Evolutionary conservation across 164 flowering plant genomes (phyloP), one percentile per base, ranked within the genome.

Genomic region (Chimonanthus salicifolius): DNA sequence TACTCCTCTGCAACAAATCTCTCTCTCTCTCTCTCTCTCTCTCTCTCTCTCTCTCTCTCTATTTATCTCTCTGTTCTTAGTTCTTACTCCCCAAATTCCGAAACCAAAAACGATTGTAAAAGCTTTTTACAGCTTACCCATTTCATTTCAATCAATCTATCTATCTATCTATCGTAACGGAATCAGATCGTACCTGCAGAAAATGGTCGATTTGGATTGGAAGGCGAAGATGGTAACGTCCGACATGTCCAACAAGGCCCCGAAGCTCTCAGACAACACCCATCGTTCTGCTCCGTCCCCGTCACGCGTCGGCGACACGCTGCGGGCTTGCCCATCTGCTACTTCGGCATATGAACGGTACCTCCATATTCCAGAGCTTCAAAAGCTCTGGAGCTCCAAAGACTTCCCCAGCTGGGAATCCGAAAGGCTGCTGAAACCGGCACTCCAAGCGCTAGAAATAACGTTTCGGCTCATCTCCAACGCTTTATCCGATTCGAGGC

Each of bases 381-480:
- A 79, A 20, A 84, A 81, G 76, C 84, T 94, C 0, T 90, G 92
- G 97, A 71, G n/a, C 9, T 44, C 77, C 2, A 79, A 62, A 13
- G 94, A 90, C 5, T 92, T 91, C 43, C 97, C 92, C 1, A 21
- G 18, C 2, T 94, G 98, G 98, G 75, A 70, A 7, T 80, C 80
- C 77, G 98, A 91, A 74, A 33, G 90, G 8, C 13, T 91, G 5
- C 58, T 94, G 45, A 87, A 84, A 75, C 98, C 98, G 54, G 90
- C 92, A 47, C 68, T 94, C 50, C 94, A 89, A 48, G 98, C 84
- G 7, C 76, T 94, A 10, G 98, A 94, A 74, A 87, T 94, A 58
- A 87, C 97, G n/a, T 92, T 94, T 75, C 88, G 97, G 74, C 84
- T 94, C 60, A 60, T 92, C 10, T 91, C 97, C n/a, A 67, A 80